Base-by-base conservation (phyloP, 2,329 filamentous ascomycete species). In the Juglanconis sp. region DNA sequence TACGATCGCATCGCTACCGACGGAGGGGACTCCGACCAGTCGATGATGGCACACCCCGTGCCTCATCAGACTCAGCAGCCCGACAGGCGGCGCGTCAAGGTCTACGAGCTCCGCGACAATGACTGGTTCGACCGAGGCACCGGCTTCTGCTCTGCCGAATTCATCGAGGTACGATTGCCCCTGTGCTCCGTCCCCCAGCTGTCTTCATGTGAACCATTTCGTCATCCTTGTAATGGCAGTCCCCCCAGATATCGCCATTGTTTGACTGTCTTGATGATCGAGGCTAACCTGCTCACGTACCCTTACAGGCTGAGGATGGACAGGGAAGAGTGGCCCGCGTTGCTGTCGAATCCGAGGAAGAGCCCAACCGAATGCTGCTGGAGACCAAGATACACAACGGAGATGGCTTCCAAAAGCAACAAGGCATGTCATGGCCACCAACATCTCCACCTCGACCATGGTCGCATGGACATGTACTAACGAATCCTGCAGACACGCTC, bases 61-160 rank as follows among this genome's bases (percentile, higher is more conserved):
- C 85, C 85, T 85, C 84, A 86, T 84, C 83, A 81, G 78, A 77
- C 81, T 74, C 82, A 82, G 75, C 32, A 49, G 47, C 40, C 55
- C 55, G 85, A 87, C 71, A 86, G 81, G 77, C 87, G 84, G 75
- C 84, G 95, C 82, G 95, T 98, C 77, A 99, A 99, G 82, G 95
- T 99, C 73, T 99, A 99, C 77, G 95, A 98, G 81, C 85, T 99
- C 70, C 92, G 91, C 75, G 92, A 96, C 78, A 96, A 96, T 83
- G 95, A 98, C 86, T 99, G 95, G 95, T 97, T 94, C 74, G 95
- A 99, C 78, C 85, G 94, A 71, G 95, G 95, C 65, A 99, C 95
- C 52, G 95, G 95, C 64, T 97, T 97, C 76, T 98, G 95, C 75
- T 91, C 87, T 62, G 92, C 93, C 52, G 83, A 87, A 65, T 85